Percentiles rank a stretch among this genome's conserved stretches.
These are phyloP conservation scores for Rhytidiadelphus loreus DNA, from an alignment of 225 moss, liverwort and hornwort species.

Conservation along the genomic window DNA sequence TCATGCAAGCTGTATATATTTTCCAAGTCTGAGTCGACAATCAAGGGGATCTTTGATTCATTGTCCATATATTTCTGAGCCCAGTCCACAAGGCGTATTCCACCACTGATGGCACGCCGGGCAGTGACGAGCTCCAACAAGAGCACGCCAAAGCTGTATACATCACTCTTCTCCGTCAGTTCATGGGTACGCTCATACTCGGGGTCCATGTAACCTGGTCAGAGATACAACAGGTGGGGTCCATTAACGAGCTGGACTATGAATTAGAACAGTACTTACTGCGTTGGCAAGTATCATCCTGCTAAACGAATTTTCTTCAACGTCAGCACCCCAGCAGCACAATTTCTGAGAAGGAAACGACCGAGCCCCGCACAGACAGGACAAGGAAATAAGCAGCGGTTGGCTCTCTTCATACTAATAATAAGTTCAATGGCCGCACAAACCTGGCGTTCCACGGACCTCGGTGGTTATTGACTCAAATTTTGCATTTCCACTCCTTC, in stretches of 20 bases:
- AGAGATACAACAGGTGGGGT: not conserved
- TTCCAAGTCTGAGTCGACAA: constrained; percentile 47
- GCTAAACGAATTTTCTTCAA: not conserved
- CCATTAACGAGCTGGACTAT: not conserved
- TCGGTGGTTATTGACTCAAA: constrained; percentile 35
- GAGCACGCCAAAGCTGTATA: constrained; percentile 76
- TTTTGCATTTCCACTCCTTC: constrained; percentile 16
- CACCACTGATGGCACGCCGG: constrained; percentile 29
- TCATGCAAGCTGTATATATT: constrained; percentile 27
- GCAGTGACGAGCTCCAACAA: constrained; percentile 70
- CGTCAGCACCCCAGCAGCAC: not conserved
- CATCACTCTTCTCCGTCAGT: constrained; percentile 72
- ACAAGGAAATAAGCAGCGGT: not conserved
- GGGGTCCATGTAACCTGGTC: constrained; percentile 59
- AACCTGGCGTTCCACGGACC: constrained; percentile 52
- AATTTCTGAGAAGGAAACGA: not conserved
- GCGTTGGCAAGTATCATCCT: not conserved
- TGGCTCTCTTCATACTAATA: not conserved
- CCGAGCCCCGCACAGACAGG: not conserved
- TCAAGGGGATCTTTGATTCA: constrained; percentile 24
- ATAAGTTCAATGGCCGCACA: not conserved
- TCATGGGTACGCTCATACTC: constrained; percentile 63
- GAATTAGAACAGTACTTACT: not conserved
- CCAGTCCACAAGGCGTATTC: constrained; percentile 42
- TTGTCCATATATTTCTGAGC: constrained; percentile 41